These are phyloP conservation scores for Fusarium metavorans DNA, from an alignment of 2,329 filamentous ascomycete genomes.

Conservation along the genomic window DNA sequence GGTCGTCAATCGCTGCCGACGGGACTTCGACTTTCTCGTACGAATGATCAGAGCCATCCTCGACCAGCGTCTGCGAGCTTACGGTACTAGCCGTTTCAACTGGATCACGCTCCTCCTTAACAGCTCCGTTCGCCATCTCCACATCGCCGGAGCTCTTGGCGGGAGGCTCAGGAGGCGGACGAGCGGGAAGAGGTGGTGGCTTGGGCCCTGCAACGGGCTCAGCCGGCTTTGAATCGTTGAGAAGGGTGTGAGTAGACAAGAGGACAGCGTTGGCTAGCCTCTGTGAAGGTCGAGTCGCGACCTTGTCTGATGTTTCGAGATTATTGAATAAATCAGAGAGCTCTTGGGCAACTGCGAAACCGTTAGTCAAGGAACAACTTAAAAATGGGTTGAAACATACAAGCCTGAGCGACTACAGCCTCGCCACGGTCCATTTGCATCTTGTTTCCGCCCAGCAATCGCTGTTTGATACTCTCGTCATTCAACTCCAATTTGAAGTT, in stretches of 20 bases:
- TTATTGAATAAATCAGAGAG: constrained; percentile 77
- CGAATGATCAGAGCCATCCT: constrained; percentile 52
- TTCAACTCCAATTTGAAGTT: constrained; percentile 75
- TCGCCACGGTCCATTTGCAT: constrained; percentile 64
- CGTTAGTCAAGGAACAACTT: constrained; percentile 42
- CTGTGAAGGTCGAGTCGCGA: constrained; percentile 77
- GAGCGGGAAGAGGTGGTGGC: constrained; percentile 64
- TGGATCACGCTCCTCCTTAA: constrained; percentile 46
- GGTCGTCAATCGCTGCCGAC: constrained; percentile 28
- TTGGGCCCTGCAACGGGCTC: constrained; percentile 40
- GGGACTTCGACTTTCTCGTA: constrained; percentile 50
- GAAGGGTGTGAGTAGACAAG: constrained; percentile 61
- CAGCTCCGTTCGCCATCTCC: constrained; percentile 50
- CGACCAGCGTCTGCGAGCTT: constrained; percentile 66
- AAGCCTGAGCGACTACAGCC: constrained; percentile 77
- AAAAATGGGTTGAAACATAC: constrained; percentile 64
- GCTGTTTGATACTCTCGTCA: constrained; percentile 71
- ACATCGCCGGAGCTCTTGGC: constrained; percentile 46
- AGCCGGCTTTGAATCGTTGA: constrained; percentile 47
- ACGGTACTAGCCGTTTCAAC: constrained; percentile 58
- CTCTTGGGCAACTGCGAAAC: constrained; percentile 75
- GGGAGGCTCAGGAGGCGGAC: constrained; percentile 57
- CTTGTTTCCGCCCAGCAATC: constrained; percentile 78
- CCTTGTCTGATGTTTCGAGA: constrained; percentile 72
- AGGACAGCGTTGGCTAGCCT: constrained; percentile 85